Percentiles rank a stretch among this genome's conserved stretches.
phyloP scores from a whole-genome alignment of 2,329 filamentous ascomycete genomes.

The Pseudocercospora fijiensis region DNA sequence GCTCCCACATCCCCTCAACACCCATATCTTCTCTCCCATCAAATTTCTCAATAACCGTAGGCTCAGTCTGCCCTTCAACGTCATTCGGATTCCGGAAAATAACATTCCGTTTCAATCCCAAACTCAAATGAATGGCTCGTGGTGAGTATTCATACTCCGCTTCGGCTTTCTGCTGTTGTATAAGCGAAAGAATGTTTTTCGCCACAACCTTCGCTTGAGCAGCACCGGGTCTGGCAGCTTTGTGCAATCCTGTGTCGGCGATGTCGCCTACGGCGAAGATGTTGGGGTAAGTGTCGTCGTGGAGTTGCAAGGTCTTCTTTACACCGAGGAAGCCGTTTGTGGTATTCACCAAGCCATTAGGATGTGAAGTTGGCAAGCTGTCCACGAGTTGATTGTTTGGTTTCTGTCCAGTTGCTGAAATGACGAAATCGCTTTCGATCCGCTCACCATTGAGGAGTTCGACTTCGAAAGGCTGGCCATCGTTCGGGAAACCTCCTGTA shows the following conservation, averaged over 20 bases:
- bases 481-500: slow-evolving; percentile 26
- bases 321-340: slow-evolving; percentile 43
- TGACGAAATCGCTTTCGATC: slow-evolving; percentile 55
- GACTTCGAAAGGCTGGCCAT: slow-evolving; percentile 35
- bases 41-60: slow-evolving; percentile 19
- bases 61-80: slow-evolving; percentile 20
- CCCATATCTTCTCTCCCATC: slow-evolving; percentile 23
- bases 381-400: slow-evolving; percentile 55
- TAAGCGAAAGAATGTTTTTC: slow-evolving; percentile 55
- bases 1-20: slow-evolving; percentile 20
- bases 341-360: slow-evolving; percentile 20
- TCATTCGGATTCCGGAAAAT: slow-evolving; percentile 24
- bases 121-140: slow-evolving; percentile 21
- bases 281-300: slow-evolving; percentile 49
- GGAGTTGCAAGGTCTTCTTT: slow-evolving; percentile 58
- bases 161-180: slow-evolving; percentile 31
- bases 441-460: slow-evolving; percentile 48
- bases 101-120: slow-evolving; percentile 24
- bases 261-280: slow-evolving; percentile 67
- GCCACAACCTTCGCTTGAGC: slow-evolving; percentile 55
- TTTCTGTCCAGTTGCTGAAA: slow-evolving; percentile 60
- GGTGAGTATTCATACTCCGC: slow-evolving; percentile 13
- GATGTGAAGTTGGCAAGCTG: slow-evolving; percentile 52
- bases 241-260: slow-evolving; percentile 54
- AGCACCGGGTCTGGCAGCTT: slow-evolving; percentile 55